These are phyloP conservation scores for Fragilaria radians DNA, from an alignment of 108 stramenopile species.

Conservation along the genomic window DNA sequence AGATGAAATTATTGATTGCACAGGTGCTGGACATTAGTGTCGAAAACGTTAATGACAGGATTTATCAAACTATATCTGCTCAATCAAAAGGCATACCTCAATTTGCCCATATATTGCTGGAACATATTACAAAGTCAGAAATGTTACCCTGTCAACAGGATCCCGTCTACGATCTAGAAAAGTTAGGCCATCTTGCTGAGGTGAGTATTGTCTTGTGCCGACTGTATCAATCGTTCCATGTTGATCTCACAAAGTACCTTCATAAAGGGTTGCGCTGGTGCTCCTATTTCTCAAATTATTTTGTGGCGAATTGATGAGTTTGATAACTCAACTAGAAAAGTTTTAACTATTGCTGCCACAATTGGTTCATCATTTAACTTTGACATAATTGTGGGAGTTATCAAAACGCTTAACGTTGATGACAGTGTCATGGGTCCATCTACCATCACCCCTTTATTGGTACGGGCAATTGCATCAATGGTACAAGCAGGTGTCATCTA, in stretches of 20 bases:
- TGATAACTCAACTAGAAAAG: conserved; percentile 34
- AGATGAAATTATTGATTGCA: conserved; percentile 40
- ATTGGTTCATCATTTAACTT: conserved; percentile 43
- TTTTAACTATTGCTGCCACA: conserved; percentile 45
- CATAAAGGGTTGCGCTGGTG: neutral
- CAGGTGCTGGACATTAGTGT: conserved; percentile 20
- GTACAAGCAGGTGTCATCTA: neutral
- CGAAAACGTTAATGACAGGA: conserved; percentile 30
- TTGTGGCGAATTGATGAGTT: conserved; percentile 48
- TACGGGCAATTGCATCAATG: neutral
- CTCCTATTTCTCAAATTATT: conserved; percentile 25
- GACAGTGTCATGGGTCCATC: neutral
- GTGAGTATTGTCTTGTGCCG: neutral
- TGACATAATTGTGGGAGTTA: conserved; percentile 25
- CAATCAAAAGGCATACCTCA: conserved; percentile 60
- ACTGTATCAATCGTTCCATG: neutral
- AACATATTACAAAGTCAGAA: conserved; percentile 5
- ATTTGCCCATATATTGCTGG: conserved; percentile 43
- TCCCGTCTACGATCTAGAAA: conserved; percentile 12
- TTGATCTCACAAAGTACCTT: neutral
- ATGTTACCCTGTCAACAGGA: neutral
- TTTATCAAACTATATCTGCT: conserved; percentile 29
- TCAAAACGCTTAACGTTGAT: neutral
- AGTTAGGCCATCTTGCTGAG: neutral
- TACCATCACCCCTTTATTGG: neutral